Base-by-base conservation (phyloP, 805 yeast species). In the Wickerhamomyces tratensis region DNA sequence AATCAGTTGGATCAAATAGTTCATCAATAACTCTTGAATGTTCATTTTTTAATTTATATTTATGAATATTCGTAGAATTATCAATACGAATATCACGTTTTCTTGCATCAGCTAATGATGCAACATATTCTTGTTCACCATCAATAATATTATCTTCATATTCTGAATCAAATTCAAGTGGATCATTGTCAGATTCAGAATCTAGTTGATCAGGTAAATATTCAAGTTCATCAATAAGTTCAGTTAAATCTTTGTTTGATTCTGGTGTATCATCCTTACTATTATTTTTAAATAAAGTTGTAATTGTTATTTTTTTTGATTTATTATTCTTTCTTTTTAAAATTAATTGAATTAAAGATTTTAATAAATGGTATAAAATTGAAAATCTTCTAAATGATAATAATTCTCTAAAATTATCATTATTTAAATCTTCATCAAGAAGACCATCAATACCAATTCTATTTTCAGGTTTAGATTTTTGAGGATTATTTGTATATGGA, bases 161-260 rank as follows among this genome's bases (percentile, higher is more conserved):
- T 6, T 56, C 54, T 5, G 62, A 64, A 36, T 53, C 54, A 29
- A 53, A 64, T 37, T 67, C 69, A 9, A 49, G 48, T 6, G 65
- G 63, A 36, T 53, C 58, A 30, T 30, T 12, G 15, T 53, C 59
- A 5, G 49, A 44, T 20, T 51, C 56, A 14, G 57, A 48, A 25
- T 40, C 46, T n/a, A 45, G 44, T n/a, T 20, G 20, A 20, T 50
- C 34, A 12, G n/a, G 34, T 6, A 9, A 12, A 12, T 31, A 31
- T 31, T 31, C 34, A 31, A 8, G 7, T 6, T 12, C 11, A 2
- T 31, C 34, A 31, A 8, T 13, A 12, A 31, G 47, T 10, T 47
- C 51, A 38, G 55, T 60, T 65, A 60, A 27, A 47, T 54, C 43
- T 71, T 75, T n/a, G n/a, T n/a, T 20, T 57, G 48, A 26, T 69